Base-by-base conservation (phyloP, 495 filamentous ascomycete species). In the Penicillium herquei region DNA sequence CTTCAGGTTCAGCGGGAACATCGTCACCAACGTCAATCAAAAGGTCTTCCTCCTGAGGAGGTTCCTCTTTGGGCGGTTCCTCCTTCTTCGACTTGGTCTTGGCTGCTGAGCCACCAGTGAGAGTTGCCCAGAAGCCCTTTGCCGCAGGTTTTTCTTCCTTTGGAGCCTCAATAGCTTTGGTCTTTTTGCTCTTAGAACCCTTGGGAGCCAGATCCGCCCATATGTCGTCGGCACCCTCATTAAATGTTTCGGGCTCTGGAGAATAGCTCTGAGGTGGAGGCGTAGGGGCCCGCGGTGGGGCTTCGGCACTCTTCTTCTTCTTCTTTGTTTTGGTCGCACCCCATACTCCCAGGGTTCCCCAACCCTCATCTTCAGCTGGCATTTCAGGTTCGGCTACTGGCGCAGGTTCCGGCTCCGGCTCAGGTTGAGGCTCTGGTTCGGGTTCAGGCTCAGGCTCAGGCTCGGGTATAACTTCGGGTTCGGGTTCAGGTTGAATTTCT, bases 201-300 rank as follows among this genome's bases (percentile, higher is more conserved):
- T 73, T 78, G 0, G 67, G 61, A 26, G 64, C 65, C 41, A 72
- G 57, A 2, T 68, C 70, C 30, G 71, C 72, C 76, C 76, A 81
- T 11, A 72, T 63, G 30, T 68, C 65, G 39, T 66, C 65, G 3
- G 16, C 39, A 21, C 58, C 51, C 1, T 65, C 57, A 35, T 55
- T 45, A 17, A 51, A 61, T 18, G 65, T 59, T 21, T 78, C 74
- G 11, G 74, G 71, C 18, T 79, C 80, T 16, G 71, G 76, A 14
- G 65, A 73, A 11, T 77, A 58, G 26, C 73, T 70, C 67, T 80
- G 68, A 55, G 77, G 73, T 58, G 80, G 79, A 21, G 78, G 77
- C 18, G 76, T 79, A 44, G 66, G 82, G 52, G 77, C 84, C 59
- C 77, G 78, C 48, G 70, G 75, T 40, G 73, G 76, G 33, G 67